These are phyloP conservation scores for Dioscorea zingiberensis DNA, from an alignment of 106 monocot species.

Conservation along the genomic window DNA sequence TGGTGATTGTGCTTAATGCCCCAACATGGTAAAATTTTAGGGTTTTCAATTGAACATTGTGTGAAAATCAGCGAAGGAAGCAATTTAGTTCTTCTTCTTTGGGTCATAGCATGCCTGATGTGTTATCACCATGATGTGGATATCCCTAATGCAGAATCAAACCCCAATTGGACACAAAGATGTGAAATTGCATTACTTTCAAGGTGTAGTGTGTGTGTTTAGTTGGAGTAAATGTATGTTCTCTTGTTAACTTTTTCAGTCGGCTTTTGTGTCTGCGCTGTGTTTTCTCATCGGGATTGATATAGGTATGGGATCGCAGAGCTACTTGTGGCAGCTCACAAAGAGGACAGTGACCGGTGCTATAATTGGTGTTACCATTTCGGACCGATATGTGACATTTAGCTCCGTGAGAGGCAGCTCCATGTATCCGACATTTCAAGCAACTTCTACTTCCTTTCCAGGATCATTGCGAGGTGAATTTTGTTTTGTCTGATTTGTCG, in stretches of 20 bases:
- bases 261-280: neutral
- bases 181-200: no score
- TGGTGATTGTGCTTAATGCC: no score
- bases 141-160: no score
- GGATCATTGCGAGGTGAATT: constrained; percentile 44
- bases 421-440: constrained; percentile 74
- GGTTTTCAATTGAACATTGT: no score
- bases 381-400: constrained; percentile 58
- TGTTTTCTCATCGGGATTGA: no score
- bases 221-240: neutral
- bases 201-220: no score
- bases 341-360: constrained; percentile 35
- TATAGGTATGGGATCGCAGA: constrained; percentile 43
- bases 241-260: neutral
- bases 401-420: constrained; percentile 57
- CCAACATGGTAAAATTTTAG: no score
- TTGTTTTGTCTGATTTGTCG: neutral
- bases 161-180: no score
- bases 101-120: no score
- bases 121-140: no score
- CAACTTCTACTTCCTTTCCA: constrained; percentile 16
- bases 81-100: no score
- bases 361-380: constrained; percentile 59
- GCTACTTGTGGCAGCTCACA: constrained; percentile 31
- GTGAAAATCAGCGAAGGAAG: no score